Evolutionary conservation across 129 eudicot genomes (phyloP), one percentile per base, ranked within the genome.

Genomic region (Saposhnikovia divaricata): DNA sequence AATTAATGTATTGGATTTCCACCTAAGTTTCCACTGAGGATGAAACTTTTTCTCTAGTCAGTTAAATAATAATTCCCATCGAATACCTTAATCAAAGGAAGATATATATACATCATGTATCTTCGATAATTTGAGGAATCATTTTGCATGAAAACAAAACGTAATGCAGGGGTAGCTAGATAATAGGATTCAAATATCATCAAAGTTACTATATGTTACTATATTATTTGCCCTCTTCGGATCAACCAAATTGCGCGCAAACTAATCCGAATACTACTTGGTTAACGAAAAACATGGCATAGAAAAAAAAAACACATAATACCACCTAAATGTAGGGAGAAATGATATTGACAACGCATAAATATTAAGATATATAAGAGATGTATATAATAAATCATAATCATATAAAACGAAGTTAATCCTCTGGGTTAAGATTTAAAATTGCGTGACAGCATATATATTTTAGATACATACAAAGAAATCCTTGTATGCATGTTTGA

Each of bases 381-480:
- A 44, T 44, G 13, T 9, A 9, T 9, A 0, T 6, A 61, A 21
- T n/a, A 61, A 6, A 65, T 2, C 10, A 68, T 68, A 4, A 37
- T 68, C 5, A 14, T 68, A 1, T 4, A 1, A 39, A 39, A 27
- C 10, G 57, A 70, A 55, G 80, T 31, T 78, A 61, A 83, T 43
- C 72, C 73, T 82, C 27, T 15, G 76, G 76, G 1, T 72, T 51
- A 82, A 51, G 77, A 82, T 80, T 51, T 69, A 79, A 69, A 78
- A 42, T 83, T 85, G 91, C 88, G 85, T 85, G 91, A 87, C 91
- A 87, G 86, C 85, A 83, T 83, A 85, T 75, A 87, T 81, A 78
- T 61, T 61, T 3, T 12, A 8, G 10, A 57, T 7, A 2, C 1
- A 6, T 7, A 25, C 34, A 61, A 3, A 61, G 6, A 61, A 9